Evolutionary conservation across 208 protist genomes (phyloP).

Genomic region (Acanthamoeba healyi): DNA sequence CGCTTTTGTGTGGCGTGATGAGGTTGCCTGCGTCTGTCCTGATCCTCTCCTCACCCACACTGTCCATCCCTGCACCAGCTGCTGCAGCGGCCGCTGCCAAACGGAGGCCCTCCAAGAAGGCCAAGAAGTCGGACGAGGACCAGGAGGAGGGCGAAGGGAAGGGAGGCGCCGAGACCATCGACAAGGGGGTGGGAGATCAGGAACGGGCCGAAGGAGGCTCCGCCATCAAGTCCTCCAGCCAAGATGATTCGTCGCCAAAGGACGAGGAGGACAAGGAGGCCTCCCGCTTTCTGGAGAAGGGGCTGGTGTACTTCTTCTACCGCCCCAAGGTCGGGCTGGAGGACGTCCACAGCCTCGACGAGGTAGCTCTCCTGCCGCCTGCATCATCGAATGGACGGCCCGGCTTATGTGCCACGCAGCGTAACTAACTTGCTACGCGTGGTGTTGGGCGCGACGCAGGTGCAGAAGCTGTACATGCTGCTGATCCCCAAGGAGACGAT

Average conservation of each 20-base stretch:
- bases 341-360: neutral
- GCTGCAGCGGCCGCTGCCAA: neutral
- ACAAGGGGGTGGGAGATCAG: neutral
- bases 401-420: too few relatives aligned
- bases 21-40: too few relatives aligned
- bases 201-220: neutral
- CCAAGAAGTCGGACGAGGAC: neutral
- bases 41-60: too few relatives aligned
- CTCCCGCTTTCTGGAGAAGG: conserved; percentile 1
- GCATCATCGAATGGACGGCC: too few relatives aligned
- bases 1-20: too few relatives aligned
- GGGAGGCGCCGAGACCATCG: neutral
- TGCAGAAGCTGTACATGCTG: conserved; percentile 27
- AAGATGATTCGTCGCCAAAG: neutral
- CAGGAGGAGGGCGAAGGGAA: neutral
- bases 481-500: neutral
- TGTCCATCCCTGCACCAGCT: too few relatives aligned
- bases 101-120: neutral
- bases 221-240: neutral
- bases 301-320: conserved; percentile 41
- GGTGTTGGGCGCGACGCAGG: neutral
- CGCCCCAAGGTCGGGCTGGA: conserved; percentile 8
- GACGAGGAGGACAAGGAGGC: neutral
- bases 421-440: neutral
- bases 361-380: too few relatives aligned